Evolutionary conservation across 208 protist genomes (phyloP).

Genomic region (Novymonas esmeraldas): DNA sequence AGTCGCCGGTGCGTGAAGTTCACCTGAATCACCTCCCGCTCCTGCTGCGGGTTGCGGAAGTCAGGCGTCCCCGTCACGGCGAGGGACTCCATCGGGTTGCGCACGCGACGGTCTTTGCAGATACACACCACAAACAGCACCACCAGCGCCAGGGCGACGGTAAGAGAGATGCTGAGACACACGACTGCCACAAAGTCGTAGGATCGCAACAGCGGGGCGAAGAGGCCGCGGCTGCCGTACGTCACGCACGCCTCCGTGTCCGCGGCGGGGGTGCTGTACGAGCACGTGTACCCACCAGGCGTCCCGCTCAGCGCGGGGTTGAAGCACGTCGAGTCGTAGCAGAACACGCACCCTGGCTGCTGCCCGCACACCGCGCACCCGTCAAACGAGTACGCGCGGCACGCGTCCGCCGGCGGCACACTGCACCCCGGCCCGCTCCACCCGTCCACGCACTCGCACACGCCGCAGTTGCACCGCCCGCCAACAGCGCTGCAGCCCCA

Average conservation of each 20-base stretch:
- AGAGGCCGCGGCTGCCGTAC: background rate
- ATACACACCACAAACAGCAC: background rate
- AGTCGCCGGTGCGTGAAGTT: background rate
- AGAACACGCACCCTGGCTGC: constrained; percentile 40
- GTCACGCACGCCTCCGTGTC: constrained; percentile 19
- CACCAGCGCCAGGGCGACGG: background rate
- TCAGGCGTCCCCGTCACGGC: background rate
- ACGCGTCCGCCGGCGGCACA: constrained; percentile 30
- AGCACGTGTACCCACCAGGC: constrained; percentile 37
- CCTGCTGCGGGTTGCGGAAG: background rate
- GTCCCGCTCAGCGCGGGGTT: constrained; percentile 30
- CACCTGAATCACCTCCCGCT: constrained; percentile 13
- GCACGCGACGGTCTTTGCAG: background rate
- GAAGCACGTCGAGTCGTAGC: constrained; percentile 50
- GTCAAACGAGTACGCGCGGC: constrained; percentile 36
- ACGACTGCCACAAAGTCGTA: background rate
- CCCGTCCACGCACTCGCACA: constrained; percentile 25
- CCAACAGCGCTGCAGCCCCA: constrained; percentile 8
- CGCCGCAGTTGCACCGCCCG: constrained; percentile 33
- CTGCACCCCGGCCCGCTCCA: constrained; percentile 30
- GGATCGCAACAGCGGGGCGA: background rate
- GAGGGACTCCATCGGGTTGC: background rate
- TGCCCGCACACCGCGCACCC: constrained; percentile 40
- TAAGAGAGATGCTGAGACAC: too few species aligned
- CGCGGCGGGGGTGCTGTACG: constrained; percentile 27